phyloP scores from a whole-genome alignment of 148 eudicot species.

The Fagopyrum homotropicum region DNA sequence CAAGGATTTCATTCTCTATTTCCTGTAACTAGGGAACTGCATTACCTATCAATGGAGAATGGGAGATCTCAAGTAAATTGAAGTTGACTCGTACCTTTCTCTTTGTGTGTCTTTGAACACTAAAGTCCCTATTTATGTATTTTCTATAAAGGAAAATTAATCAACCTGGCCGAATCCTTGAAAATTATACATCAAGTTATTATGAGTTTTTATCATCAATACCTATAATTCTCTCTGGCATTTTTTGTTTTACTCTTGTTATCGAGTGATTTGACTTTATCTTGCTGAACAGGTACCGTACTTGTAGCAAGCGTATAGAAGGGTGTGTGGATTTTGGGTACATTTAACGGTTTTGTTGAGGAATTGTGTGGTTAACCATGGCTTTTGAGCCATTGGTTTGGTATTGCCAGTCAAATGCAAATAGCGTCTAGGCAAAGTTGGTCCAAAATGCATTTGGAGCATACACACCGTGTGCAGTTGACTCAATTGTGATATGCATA shows the following conservation, averaged over 20 bases:
- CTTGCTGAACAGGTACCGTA: not conserved
- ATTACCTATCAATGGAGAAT: not conserved
- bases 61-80: not conserved
- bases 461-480: not conserved
- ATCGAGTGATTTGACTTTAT: not conserved
- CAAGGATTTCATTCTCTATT: not conserved
- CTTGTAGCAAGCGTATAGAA: not conserved
- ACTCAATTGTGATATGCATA: no score
- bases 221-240: not conserved
- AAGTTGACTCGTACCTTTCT: not conserved
- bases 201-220: not conserved
- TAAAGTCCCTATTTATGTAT: not conserved
- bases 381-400: constrained; percentile 69
- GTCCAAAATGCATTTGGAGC: constrained; percentile 83
- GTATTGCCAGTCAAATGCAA: constrained; percentile 77
- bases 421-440: constrained; percentile 75
- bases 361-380: constrained; percentile 26
- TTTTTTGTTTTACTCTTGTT: not conserved
- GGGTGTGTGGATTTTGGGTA: not conserved
- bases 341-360: not conserved
- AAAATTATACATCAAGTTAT: not conserved
- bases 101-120: not conserved
- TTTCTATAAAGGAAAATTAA: not conserved
- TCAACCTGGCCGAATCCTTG: not conserved
- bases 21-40: not conserved